These are phyloP conservation scores for Sugiyamaella neomexicana DNA, from an alignment of 1,139 yeast species.

Conservation along the genomic window DNA sequence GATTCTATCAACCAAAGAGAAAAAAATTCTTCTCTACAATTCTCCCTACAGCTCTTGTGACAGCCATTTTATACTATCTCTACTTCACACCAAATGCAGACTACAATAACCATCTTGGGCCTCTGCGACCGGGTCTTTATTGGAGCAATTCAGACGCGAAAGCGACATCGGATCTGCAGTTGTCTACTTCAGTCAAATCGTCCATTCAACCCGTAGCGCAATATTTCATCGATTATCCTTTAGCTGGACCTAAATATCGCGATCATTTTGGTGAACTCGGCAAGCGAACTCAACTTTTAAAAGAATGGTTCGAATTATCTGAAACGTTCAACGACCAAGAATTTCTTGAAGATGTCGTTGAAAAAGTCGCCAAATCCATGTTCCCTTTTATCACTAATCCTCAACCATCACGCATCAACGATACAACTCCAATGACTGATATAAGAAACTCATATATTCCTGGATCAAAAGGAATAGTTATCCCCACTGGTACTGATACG, in stretches of 20 bases:
- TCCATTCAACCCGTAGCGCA: slow-evolving; percentile 8
- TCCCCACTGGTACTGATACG: neutral
- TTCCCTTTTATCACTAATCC: slow-evolving; percentile 5
- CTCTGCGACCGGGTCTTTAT: too few species aligned
- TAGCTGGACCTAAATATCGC: slow-evolving; percentile 11
- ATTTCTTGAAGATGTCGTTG: slow-evolving; percentile 6
- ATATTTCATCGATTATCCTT: slow-evolving; percentile 11
- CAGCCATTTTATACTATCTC: slow-evolving; percentile 1
- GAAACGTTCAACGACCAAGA: neutral
- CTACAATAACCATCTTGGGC: neutral
- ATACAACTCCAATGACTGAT: slow-evolving; percentile 6
- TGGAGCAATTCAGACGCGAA: too few species aligned
- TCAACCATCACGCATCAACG: neutral
- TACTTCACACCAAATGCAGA: slow-evolving; percentile 2
- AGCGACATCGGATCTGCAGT: too few species aligned
- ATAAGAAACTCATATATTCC: slow-evolving; percentile 8
- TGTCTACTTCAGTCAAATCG: neutral
- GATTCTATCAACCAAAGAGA: neutral
- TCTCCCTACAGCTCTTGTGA: neutral
- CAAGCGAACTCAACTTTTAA: slow-evolving; percentile 7
- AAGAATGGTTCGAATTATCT: slow-evolving; percentile 5
- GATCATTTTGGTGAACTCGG: slow-evolving; percentile 14
- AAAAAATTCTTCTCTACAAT: neutral
- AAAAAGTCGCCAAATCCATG: slow-evolving; percentile 8
- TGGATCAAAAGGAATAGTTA: slow-evolving; percentile 12